Evolutionary conservation across 139 green algal genomes (phyloP), one percentile per base, ranked within the genome.

Genomic region (Ulvella scutata): DNA sequence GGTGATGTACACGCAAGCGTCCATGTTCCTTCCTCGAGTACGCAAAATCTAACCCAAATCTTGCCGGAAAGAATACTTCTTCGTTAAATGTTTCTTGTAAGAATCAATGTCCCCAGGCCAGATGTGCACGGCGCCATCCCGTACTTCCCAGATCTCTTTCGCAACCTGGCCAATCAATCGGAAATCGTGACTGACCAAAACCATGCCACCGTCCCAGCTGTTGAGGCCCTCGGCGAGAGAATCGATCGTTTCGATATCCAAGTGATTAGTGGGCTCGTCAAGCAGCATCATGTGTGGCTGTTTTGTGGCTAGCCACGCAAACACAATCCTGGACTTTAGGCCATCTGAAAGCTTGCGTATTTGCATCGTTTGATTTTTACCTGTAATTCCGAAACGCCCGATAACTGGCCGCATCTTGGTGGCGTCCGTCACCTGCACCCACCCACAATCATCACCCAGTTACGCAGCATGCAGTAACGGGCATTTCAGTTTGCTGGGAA

Each of bases 161-260:
- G 38, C 61, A 62, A 92, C 88, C 74, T 92, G 87, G 37, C 83
- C 79, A 75, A 96, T 96, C 20, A 97, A 84, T 3, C 92, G 79
- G 84, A 96, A 96, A 85, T 97, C 92, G 76, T 97, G 92, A 23
- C 75, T 87, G 33, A 97, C 92, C 33, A 97, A 83, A 72, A 97
- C 88, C 77, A 97, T 62, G 62, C 92, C 91, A 43, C 93, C 93
- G 77, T 97, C 88, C 85, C 88, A 97, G 51, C 82, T 74, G 75
- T 96, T 95, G 82, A 98, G 93, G 10, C 92, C 93, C 17, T 83
- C 75, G 2, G 93, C 93, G n/a, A 98, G 82, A 20, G 87, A 91
- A 82, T 98, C 93, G 73, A 98, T 98, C 13, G 90, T 90, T 81
- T 98, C 93, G 62, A 98, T 94, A 82, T 98, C 93, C 76, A 97